These are phyloP conservation scores for Salisapilia sapeloensis DNA, from an alignment of 352 stramenopile species.

Conservation along the genomic window DNA sequence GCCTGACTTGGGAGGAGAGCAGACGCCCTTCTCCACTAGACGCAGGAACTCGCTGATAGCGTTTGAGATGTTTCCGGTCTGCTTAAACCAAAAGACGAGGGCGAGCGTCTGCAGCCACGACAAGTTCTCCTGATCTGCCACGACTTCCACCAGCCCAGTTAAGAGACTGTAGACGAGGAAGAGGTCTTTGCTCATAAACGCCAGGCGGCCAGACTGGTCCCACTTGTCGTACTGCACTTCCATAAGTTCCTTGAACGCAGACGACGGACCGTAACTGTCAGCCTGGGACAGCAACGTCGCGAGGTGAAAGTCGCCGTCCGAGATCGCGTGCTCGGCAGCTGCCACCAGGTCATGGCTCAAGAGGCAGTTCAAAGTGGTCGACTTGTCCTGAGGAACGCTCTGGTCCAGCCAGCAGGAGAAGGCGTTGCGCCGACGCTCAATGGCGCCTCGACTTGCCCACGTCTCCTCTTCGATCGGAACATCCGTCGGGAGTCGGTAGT, in stretches of 20 bases:
- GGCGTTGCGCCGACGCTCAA: too few species aligned
- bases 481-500: too few species aligned
- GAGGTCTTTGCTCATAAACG: conserved; percentile 39
- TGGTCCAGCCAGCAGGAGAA: neutral
- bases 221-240: conserved; percentile 38
- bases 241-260: conserved; percentile 34
- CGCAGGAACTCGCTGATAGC: conserved; percentile 21
- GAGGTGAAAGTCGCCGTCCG: conserved; percentile 15
- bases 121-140: conserved; percentile 23
- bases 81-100: conserved; percentile 56
- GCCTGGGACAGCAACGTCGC: conserved; percentile 19
- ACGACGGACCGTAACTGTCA: conserved; percentile 11
- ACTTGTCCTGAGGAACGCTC: neutral
- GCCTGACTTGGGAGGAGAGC: conserved; percentile 11
- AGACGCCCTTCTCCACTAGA: conserved; percentile 20
- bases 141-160: conserved; percentile 32
- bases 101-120: conserved; percentile 43
- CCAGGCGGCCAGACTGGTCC: conserved; percentile 22
- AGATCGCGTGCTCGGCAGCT: conserved; percentile 12
- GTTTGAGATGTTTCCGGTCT: conserved; percentile 23
- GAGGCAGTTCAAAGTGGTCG: conserved; percentile 7
- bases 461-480: neutral
- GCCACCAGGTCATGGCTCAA: conserved; percentile 15
- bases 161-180: conserved; percentile 50
- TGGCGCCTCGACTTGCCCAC: conserved; percentile 9